Conservation (phyloP, 805 yeast genomes). For the Ogataea parapolymorpha region DNA sequence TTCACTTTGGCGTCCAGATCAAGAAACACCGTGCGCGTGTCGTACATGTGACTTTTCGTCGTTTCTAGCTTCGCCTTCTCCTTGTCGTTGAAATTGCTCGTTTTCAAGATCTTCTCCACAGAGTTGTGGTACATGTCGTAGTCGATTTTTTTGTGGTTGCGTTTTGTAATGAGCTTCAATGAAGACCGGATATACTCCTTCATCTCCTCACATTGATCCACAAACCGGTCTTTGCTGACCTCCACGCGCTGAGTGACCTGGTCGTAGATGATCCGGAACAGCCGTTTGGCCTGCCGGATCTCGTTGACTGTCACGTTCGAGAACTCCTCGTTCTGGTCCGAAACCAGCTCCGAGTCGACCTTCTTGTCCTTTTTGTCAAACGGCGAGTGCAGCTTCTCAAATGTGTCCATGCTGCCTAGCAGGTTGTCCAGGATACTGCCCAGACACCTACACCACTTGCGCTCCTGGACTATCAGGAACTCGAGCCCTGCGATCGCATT, state of each 20-base stretch:
- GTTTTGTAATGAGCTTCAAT: constrained; percentile 40
- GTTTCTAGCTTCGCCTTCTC: constrained; percentile 35
- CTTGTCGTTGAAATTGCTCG: constrained; percentile 35
- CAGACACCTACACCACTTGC: constrained; percentile 29
- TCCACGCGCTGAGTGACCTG: constrained; percentile 24
- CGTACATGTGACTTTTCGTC: constrained; percentile 32
- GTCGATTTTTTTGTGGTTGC: constrained; percentile 43
- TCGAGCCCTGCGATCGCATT: constrained; percentile 42
- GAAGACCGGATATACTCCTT: constrained; percentile 34
- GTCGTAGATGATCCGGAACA: constrained; percentile 25
- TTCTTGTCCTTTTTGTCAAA: constrained; percentile 19
- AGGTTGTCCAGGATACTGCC: constrained; percentile 33
- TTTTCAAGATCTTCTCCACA: constrained; percentile 37
- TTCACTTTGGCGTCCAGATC: constrained; percentile 40
- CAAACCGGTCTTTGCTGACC: constrained; percentile 28
- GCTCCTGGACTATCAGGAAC: constrained; percentile 34
- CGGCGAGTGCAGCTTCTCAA: constrained; percentile 36
- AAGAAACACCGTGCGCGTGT: constrained; percentile 30
- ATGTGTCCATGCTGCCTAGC: constrained; percentile 30
- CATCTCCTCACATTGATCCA: constrained; percentile 39
- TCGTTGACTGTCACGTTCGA: constrained; percentile 30
- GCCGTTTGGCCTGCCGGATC: constrained; percentile 27
- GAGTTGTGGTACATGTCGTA: constrained; percentile 37
- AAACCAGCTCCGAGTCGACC: constrained; percentile 14
- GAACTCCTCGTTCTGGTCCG: constrained; percentile 28